These are phyloP conservation scores for Buddleja alternifolia DNA, from an alignment of 257 asterid genomes.

Conservation along the genomic window DNA sequence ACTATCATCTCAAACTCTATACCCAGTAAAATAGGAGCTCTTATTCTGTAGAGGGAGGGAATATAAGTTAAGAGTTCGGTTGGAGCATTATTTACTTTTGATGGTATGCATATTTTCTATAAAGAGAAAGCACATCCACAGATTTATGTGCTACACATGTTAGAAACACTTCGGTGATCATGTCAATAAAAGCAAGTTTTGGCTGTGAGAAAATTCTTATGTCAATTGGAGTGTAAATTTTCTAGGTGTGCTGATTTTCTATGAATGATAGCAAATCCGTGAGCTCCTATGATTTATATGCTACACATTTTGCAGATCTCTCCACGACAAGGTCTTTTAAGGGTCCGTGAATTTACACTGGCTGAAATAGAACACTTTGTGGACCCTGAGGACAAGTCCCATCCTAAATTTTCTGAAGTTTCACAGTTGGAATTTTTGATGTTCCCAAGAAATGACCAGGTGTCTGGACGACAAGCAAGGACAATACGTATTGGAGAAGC, in stretches of 20 bases:
- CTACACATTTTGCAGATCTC: slow-evolving; percentile 56
- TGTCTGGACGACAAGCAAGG: slow-evolving; percentile 63
- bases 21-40: too few relatives aligned
- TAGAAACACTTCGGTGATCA: too few relatives aligned
- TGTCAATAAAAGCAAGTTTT: not conserved
- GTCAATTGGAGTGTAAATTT: not conserved
- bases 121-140: too few relatives aligned
- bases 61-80: too few relatives aligned
- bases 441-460: slow-evolving; percentile 89
- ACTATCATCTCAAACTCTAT: too few relatives aligned
- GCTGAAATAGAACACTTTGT: slow-evolving; percentile 90
- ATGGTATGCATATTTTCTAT: too few relatives aligned
- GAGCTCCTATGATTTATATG: not conserved
- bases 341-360: slow-evolving; percentile 82
- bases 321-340: slow-evolving; percentile 85
- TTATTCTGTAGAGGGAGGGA: too few relatives aligned
- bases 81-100: too few relatives aligned
- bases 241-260: not conserved
- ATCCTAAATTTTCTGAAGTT: slow-evolving; percentile 71
- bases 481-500: slow-evolving; percentile 67
- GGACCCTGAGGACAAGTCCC: slow-evolving; percentile 81
- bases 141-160: too few relatives aligned
- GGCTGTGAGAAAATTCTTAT: not conserved
- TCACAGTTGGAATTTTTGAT: slow-evolving; percentile 63
- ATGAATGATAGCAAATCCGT: not conserved